Evolutionary conservation across 2,329 filamentous ascomycete species (phyloP).

Genomic region (Elsinoe perseae): DNA sequence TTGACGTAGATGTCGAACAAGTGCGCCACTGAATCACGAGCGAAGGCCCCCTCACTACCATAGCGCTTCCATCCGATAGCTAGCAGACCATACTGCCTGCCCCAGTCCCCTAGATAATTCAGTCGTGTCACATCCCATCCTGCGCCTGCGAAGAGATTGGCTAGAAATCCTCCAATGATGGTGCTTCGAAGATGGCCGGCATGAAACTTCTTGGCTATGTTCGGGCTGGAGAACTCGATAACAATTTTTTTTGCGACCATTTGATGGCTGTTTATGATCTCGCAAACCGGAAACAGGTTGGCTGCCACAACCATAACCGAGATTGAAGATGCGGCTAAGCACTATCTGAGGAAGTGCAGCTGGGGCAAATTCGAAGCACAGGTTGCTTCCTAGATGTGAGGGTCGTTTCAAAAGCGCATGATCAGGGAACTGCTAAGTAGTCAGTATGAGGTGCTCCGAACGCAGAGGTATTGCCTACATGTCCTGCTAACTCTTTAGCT

Average conservation of each 20-base stretch:
- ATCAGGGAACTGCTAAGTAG: slow-evolving; percentile 54
- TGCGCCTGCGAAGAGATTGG: slow-evolving; percentile 59
- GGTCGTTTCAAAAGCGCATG: slow-evolving; percentile 67
- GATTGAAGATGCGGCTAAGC: slow-evolving; percentile 60
- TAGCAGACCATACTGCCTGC: slow-evolving; percentile 63
- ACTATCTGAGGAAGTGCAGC: slow-evolving; percentile 56
- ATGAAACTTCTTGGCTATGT: slow-evolving; percentile 78
- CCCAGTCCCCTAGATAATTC: slow-evolving; percentile 76
- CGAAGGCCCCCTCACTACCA: slow-evolving; percentile 63
- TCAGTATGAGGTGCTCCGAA: not conserved
- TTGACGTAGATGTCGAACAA: slow-evolving; percentile 74
- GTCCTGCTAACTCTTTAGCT: slow-evolving; percentile 47
- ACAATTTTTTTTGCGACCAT: slow-evolving; percentile 60
- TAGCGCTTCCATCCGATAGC: slow-evolving; percentile 68
- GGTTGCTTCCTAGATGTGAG: slow-evolving; percentile 54
- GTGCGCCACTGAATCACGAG: slow-evolving; percentile 70
- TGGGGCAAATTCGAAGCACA: slow-evolving; percentile 73
- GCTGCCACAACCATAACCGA: slow-evolving; percentile 55
- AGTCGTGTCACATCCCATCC: slow-evolving; percentile 64
- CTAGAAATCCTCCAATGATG: slow-evolving; percentile 65
- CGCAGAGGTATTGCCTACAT: slow-evolving; percentile 24
- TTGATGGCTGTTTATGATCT: slow-evolving; percentile 53
- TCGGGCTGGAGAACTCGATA: slow-evolving; percentile 77
- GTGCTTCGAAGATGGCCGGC: slow-evolving; percentile 68
- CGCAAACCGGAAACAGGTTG: slow-evolving; percentile 52